Percentiles rank a stretch among this genome's conserved stretches.
These are phyloP conservation scores for Tulasnella sp. DNA, from an alignment of 768 basidiomycete species.

Conservation along the genomic window DNA sequence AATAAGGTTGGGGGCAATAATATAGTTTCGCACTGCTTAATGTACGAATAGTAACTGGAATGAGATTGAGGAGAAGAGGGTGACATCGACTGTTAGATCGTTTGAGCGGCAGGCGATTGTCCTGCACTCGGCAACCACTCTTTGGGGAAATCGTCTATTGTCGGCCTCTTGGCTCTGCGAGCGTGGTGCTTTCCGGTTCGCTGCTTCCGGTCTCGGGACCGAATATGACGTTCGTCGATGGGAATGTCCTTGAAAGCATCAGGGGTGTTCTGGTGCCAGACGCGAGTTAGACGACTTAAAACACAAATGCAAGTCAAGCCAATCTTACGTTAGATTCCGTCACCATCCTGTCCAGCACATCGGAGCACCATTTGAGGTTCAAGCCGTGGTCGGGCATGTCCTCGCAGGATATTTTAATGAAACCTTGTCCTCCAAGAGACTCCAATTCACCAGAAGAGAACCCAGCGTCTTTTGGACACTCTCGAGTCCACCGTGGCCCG, in stretches of 20 bases:
- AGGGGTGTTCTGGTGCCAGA: constrained; percentile 35
- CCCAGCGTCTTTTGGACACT: constrained; percentile 68
- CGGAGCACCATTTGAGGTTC: constrained; percentile 95
- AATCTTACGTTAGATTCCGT: constrained; percentile 77
- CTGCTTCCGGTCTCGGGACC: constrained; percentile 65
- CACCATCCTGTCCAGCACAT: constrained; percentile 73
- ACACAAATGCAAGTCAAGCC: neutral
- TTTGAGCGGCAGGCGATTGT: neutral
- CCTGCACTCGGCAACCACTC: constrained; percentile 58
- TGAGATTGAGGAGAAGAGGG: neutral
- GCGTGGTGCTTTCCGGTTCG: constrained; percentile 62
- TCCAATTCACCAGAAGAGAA: constrained; percentile 35
- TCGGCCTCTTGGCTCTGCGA: constrained; percentile 44
- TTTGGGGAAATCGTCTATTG: constrained; percentile 74
- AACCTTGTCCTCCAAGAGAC: constrained; percentile 53
- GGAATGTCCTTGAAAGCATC: constrained; percentile 62
- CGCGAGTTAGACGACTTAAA: neutral
- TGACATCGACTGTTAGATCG: neutral
- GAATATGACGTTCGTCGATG: constrained; percentile 75
- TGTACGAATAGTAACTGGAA: neutral
- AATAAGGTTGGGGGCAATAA: neutral
- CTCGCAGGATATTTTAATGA: constrained; percentile 87
- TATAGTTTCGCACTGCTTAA: neutral
- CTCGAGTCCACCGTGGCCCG: constrained; percentile 78
- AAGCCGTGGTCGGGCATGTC: constrained; percentile 73